These are phyloP conservation scores for Psilocybe subaeruginosa DNA, from an alignment of 768 basidiomycete species.

Conservation along the genomic window DNA sequence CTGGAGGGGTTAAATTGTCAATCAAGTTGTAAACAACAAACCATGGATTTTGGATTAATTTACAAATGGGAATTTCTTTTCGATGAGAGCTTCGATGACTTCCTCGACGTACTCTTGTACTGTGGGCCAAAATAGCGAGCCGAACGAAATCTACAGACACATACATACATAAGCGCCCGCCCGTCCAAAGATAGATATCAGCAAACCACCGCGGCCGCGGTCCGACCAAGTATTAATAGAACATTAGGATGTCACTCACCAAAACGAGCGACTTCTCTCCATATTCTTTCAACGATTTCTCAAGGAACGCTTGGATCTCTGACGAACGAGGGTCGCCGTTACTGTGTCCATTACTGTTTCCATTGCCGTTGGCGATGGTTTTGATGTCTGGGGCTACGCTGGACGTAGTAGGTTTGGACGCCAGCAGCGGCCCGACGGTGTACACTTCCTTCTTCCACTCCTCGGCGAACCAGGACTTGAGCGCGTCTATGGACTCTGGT, in stretches of 20 bases:
- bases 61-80: conserved; percentile 16
- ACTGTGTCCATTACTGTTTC: no score
- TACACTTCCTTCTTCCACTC: conserved; percentile 4
- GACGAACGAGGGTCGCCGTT: background rate
- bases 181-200: no score
- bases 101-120: conserved; percentile 12
- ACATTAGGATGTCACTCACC: background rate
- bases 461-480: conserved; percentile 10
- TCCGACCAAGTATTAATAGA: no score
- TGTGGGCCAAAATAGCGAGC: conserved; percentile 9
- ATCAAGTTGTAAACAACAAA: background rate
- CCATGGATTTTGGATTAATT: background rate
- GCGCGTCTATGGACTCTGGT: background rate
- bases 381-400: background rate
- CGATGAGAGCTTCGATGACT: conserved; percentile 8
- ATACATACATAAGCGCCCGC: background rate
- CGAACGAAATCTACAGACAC: conserved; percentile 12
- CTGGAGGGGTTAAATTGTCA: background rate
- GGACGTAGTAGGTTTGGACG: background rate
- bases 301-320: conserved; percentile 7
- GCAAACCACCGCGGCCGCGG: no score
- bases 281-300: background rate
- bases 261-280: conserved; percentile 12
- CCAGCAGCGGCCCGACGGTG: conserved; percentile 13
- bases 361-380: no score